These are phyloP conservation scores for Alternaria conjuncta DNA, from an alignment of 2,329 filamentous ascomycete genomes.

Conservation along the genomic window DNA sequence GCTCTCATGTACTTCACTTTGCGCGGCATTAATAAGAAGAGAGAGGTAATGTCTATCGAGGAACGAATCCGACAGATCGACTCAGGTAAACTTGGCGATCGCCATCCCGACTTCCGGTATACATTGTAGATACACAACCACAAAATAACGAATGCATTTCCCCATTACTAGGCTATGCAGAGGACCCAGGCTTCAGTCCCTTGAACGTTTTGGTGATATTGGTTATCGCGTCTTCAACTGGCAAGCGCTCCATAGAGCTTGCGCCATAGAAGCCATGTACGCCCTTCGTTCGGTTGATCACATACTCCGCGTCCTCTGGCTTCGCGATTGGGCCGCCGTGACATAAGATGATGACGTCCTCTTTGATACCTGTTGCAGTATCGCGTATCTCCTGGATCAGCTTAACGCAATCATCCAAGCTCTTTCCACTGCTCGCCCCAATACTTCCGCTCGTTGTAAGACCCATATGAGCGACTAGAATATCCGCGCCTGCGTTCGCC, in stretches of 20 bases:
- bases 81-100: slow-evolving; percentile 55
- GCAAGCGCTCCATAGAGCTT: slow-evolving; percentile 72
- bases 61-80: slow-evolving; percentile 55
- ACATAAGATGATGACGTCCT: slow-evolving; percentile 70
- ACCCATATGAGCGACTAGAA: slow-evolving; percentile 73
- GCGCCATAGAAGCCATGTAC: slow-evolving; percentile 77
- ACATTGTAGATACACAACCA: slow-evolving; percentile 5
- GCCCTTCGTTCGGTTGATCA: slow-evolving; percentile 65
- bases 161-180: not conserved
- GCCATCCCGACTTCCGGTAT: slow-evolving; percentile 59
- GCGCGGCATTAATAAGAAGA: slow-evolving; percentile 55
- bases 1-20: slow-evolving; percentile 52
- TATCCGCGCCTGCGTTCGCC: slow-evolving; percentile 69
- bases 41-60: slow-evolving; percentile 55
- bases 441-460: slow-evolving; percentile 70
- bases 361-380: slow-evolving; percentile 61
- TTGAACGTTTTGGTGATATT: slow-evolving; percentile 64
- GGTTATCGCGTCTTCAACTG: slow-evolving; percentile 70
- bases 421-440: slow-evolving; percentile 67
- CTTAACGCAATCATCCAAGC: slow-evolving; percentile 67
- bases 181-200: slow-evolving; percentile 26
- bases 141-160: not conserved
- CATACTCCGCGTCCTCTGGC: slow-evolving; percentile 68
- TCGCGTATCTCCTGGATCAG: slow-evolving; percentile 70
- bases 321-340: slow-evolving; percentile 73